Conservation (phyloP, 768 basidiomycete species). For the Roridomyces roridus region DNA sequence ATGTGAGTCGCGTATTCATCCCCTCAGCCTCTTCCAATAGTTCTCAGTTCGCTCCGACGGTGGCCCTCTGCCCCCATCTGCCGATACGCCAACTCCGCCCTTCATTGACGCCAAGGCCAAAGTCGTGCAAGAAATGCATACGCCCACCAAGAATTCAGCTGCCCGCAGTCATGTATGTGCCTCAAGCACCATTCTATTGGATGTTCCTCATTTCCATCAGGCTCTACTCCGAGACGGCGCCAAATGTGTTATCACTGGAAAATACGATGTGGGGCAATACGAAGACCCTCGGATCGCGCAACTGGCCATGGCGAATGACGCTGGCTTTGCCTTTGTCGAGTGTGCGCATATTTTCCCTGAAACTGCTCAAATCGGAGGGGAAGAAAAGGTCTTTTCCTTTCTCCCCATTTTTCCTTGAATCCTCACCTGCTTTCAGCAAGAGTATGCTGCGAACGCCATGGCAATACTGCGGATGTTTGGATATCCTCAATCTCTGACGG, state of each 20-base stretch:
- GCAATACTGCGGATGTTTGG: neutral
- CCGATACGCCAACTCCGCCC: too few species aligned
- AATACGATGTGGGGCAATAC: neutral
- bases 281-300: neutral
- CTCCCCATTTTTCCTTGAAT: neutral
- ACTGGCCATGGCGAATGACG: neutral
- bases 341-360: neutral
- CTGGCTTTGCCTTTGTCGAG: neutral
- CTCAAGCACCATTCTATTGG: too few species aligned
- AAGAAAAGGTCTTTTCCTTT: neutral
- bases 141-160: too few species aligned
- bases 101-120: too few species aligned
- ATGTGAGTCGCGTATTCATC: too few species aligned
- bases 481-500: neutral
- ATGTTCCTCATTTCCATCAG: too few species aligned
- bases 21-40: too few species aligned
- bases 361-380: neutral
- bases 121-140: too few species aligned
- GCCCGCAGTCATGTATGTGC: too few species aligned
- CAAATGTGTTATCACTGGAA: neutral
- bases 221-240: neutral
- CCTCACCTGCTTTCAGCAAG: neutral
- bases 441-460: neutral
- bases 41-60: too few species aligned
- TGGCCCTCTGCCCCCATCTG: too few species aligned